Evolutionary conservation across 129 eudicot genomes (phyloP).

Genomic region (Centrapalus pauciflorus): DNA sequence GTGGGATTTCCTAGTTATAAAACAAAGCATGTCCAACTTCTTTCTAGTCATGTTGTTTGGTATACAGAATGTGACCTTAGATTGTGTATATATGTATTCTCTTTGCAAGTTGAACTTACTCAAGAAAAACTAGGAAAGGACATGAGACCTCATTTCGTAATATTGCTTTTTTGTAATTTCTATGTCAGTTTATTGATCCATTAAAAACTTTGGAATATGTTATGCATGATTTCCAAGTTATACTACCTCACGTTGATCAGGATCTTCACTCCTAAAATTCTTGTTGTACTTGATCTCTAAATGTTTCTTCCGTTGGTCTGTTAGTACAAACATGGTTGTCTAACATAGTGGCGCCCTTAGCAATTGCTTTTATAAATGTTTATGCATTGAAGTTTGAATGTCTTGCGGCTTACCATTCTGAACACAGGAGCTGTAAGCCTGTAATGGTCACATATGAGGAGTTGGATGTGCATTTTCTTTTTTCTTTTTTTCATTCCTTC

Average conservation of each 20-base stretch:
- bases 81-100: neutral
- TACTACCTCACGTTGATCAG: no score
- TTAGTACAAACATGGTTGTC: no score
- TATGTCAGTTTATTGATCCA: neutral
- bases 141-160: neutral
- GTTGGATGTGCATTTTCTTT: neutral
- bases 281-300: neutral
- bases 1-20: no score
- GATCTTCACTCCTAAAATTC: neutral
- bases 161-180: neutral
- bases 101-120: neutral
- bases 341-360: neutral
- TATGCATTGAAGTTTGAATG: neutral
- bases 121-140: neutral
- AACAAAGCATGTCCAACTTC: neutral
- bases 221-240: neutral
- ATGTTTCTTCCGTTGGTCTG: no score
- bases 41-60: neutral
- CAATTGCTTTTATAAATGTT: neutral
- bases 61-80: neutral
- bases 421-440: neutral
- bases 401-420: neutral
- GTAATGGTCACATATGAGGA: neutral
- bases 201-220: neutral
- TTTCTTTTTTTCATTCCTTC: neutral